Percentiles rank a stretch among this genome's conserved stretches.
These are phyloP conservation scores for Monosporascus sp. DNA, from an alignment of 2,329 filamentous ascomycete species.

Conservation along the genomic window DNA sequence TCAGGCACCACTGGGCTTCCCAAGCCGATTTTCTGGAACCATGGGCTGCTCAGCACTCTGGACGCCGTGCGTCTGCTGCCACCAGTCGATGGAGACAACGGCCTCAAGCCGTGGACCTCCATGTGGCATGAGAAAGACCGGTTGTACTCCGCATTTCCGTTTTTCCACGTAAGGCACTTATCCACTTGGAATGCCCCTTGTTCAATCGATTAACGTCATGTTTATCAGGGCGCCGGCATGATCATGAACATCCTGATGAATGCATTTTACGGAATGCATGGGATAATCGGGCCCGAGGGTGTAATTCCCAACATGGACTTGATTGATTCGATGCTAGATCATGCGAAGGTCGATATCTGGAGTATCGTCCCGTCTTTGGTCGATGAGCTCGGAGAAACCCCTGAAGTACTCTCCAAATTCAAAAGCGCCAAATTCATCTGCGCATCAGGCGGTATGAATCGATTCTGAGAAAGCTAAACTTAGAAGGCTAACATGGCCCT, in stretches of 20 bases:
- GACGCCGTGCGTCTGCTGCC: slow-evolving; percentile 33
- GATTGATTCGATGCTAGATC: slow-evolving; percentile 27
- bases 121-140: slow-evolving; percentile 24
- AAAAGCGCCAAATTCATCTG: slow-evolving; percentile 29
- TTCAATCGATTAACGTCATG: neutral
- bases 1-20: slow-evolving; percentile 38
- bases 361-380: slow-evolving; percentile 32
- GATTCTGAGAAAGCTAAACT: neutral
- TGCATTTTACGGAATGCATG: slow-evolving; percentile 29
- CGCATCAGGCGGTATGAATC: slow-evolving; percentile 26
- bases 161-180: slow-evolving; percentile 26
- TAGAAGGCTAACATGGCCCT: neutral
- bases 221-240: slow-evolving; percentile 32
- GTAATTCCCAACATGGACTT: slow-evolving; percentile 32
- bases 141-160: slow-evolving; percentile 32
- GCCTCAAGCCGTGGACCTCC: slow-evolving; percentile 23
- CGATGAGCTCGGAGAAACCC: slow-evolving; percentile 28
- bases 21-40: slow-evolving; percentile 33
- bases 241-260: slow-evolving; percentile 37
- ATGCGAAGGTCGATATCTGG: slow-evolving; percentile 32
- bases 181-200: neutral
- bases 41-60: slow-evolving; percentile 28
- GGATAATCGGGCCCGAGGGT: slow-evolving; percentile 29
- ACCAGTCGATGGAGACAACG: slow-evolving; percentile 22
- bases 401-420: slow-evolving; percentile 26